Percentiles rank a stretch among this genome's conserved stretches.
Conservation (phyloP, 2,329 filamentous ascomycete genomes). For the Phialophora chinensis region DNA sequence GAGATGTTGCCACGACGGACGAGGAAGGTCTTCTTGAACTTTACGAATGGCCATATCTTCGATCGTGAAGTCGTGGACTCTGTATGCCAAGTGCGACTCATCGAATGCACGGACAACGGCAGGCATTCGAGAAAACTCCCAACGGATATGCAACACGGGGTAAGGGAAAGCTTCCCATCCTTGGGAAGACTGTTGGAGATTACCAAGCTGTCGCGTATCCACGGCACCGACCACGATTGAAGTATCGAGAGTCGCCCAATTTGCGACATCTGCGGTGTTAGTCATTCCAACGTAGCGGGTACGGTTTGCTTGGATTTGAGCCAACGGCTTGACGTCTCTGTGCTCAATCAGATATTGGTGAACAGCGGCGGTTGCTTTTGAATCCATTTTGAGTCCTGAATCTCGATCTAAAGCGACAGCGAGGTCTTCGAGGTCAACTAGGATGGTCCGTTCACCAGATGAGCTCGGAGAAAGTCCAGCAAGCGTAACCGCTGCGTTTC, state of each 20-base stretch:
- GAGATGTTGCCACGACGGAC: constrained; percentile 56
- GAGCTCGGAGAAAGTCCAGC: constrained; percentile 34
- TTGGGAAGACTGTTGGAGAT: constrained; percentile 39
- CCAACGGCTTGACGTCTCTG: constrained; percentile 54
- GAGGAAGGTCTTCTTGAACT: constrained; percentile 53
- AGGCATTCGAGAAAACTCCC: constrained; percentile 48
- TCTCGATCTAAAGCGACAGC: constrained; percentile 28
- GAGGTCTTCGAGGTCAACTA: constrained; percentile 35
- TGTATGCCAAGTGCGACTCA: constrained; percentile 47
- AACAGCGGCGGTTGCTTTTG: constrained; percentile 28
- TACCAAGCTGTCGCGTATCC: constrained; percentile 22
- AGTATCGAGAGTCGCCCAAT: constrained; percentile 58
- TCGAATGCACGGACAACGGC: constrained; percentile 31
- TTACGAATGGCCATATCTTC: constrained; percentile 60
- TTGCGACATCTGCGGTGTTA: constrained; percentile 50
- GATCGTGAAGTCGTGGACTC: constrained; percentile 60
- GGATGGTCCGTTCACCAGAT: constrained; percentile 27
- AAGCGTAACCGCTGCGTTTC: constrained; percentile 41
- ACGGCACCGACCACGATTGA: constrained; percentile 48
- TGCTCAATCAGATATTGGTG: constrained; percentile 52
- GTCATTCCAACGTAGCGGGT: constrained; percentile 56
- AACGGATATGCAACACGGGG: constrained; percentile 58
- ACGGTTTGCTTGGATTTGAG: constrained; percentile 53
- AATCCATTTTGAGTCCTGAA: constrained; percentile 5
- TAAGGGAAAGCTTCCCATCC: constrained; percentile 53